Conservation (phyloP, 495 filamentous ascomycete genomes). For the Neurospora tetraspora region DNA sequence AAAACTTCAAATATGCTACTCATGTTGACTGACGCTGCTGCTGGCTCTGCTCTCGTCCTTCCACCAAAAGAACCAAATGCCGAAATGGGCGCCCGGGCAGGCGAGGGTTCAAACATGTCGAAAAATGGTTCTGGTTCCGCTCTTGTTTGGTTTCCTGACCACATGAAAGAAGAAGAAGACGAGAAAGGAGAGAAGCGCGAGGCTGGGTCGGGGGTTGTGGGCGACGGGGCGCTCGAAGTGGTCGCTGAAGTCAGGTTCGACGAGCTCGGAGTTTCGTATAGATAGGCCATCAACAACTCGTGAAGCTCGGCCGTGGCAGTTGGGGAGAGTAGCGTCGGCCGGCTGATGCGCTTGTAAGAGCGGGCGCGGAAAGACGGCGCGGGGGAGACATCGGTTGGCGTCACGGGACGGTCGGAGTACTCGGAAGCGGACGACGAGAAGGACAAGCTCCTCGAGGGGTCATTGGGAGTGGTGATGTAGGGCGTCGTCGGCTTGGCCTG, state of each 20-base stretch:
- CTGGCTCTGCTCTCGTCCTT: constrained; percentile 3
- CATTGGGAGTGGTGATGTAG: not conserved
- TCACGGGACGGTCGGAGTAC: constrained; percentile 8
- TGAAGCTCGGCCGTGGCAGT: constrained; percentile 24
- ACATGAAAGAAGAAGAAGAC: not conserved
- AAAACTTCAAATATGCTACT: constrained; percentile 29
- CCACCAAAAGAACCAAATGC: constrained; percentile 5
- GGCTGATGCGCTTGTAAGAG: constrained; percentile 28
- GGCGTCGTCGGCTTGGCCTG: constrained; percentile 1
- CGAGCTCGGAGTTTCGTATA: constrained; percentile 10
- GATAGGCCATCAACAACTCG: constrained; percentile 21
- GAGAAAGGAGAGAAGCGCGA: constrained; percentile 16
- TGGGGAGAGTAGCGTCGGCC: constrained; percentile 22
- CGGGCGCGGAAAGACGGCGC: constrained; percentile 5
- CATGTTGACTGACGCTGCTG: constrained; percentile 16
- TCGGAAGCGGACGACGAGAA: constrained; percentile 10
- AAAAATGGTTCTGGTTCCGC: constrained; percentile 18
- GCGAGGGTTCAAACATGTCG: constrained; percentile 29
- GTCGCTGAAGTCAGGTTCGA: constrained; percentile 4
- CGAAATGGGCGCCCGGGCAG: constrained; percentile 8
- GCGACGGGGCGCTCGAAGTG: constrained; percentile 19
- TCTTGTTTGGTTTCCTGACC: not conserved
- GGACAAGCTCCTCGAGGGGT: constrained; percentile 3
- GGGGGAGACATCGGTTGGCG: constrained; percentile 2
- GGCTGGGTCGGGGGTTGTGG: constrained; percentile 14